These are phyloP conservation scores for Hymenoscyphus scutula DNA, from an alignment of 2,329 filamentous ascomycete genomes.

Conservation along the genomic window DNA sequence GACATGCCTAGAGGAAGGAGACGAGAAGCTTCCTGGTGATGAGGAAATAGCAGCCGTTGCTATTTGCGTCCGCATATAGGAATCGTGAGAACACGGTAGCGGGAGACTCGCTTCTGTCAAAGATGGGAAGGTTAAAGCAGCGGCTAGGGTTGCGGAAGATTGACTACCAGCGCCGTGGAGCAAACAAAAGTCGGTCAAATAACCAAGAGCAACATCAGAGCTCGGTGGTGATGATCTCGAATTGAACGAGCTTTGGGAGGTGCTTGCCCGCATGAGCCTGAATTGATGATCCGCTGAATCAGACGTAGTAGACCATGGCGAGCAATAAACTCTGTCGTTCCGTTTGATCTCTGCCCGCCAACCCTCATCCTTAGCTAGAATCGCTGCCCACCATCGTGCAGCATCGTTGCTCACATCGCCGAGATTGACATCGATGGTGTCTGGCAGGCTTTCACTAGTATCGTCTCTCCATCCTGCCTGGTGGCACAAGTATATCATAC, in stretches of 20 bases:
- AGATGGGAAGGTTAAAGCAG: constrained; percentile 15
- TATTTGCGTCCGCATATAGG: not conserved
- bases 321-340: constrained; percentile 17
- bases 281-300: not conserved
- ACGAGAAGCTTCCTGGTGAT: not conserved
- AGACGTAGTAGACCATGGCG: constrained; percentile 18
- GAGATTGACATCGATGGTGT: constrained; percentile 15
- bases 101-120: constrained; percentile 8
- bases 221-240: constrained; percentile 11
- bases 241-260: constrained; percentile 7
- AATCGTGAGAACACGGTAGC: not conserved
- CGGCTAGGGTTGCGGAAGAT: constrained; percentile 17
- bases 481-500: constrained; percentile 15
- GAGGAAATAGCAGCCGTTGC: not conserved
- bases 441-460: constrained; percentile 10
- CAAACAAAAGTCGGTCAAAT: constrained; percentile 16
- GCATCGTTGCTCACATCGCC: constrained; percentile 14
- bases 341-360: constrained; percentile 19
- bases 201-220: constrained; percentile 14
- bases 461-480: constrained; percentile 14
- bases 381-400: constrained; percentile 20
- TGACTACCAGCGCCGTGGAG: constrained; percentile 15
- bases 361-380: constrained; percentile 18
- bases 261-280: constrained; percentile 8
- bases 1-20: not conserved